phyloP scores from a whole-genome alignment of 768 basidiomycete species.

The Pulveroboletus frians region DNA sequence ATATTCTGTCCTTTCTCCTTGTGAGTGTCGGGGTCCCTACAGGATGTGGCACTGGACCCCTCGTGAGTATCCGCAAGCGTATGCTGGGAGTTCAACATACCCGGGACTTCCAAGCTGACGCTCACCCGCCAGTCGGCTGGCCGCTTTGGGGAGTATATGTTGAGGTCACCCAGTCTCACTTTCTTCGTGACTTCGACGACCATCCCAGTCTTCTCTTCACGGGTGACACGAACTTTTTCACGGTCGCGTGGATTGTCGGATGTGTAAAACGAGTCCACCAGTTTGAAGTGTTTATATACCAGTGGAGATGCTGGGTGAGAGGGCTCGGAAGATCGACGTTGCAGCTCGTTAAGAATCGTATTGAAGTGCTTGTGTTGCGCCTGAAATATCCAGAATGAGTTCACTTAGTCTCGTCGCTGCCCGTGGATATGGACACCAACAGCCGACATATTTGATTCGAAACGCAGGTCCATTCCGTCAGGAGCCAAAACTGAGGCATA shows the following conservation, averaged over 20 bases:
- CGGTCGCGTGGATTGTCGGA: constrained; percentile 34
- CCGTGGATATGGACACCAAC: constrained; percentile 42
- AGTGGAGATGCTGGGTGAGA: constrained; percentile 54
- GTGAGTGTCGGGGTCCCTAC: constrained; percentile 55
- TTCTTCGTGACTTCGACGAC: constrained; percentile 74
- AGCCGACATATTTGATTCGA: constrained; percentile 90
- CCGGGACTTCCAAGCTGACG: constrained; percentile 85
- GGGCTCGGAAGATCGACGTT: constrained; percentile 49
- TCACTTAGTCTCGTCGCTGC: constrained; percentile 3
- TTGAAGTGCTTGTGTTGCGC: constrained; percentile 87
- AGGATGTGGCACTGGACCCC: constrained; percentile 58
- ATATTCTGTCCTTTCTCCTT: constrained; percentile 84
- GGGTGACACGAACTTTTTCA: constrained; percentile 77
- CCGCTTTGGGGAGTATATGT: constrained; percentile 79
- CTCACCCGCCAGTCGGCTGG: constrained; percentile 89
- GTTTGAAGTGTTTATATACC: constrained; percentile 68
- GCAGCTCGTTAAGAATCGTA: constrained; percentile 76
- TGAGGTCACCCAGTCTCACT: constrained; percentile 78
- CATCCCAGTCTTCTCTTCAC: constrained; percentile 64
- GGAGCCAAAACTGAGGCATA: constrained; percentile 57
- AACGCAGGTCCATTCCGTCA: constrained; percentile 58
- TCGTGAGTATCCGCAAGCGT: neutral
- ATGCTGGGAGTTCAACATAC: constrained; percentile 40
- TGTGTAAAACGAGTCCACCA: constrained; percentile 76
- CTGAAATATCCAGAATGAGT: constrained; percentile 37